Evolutionary conservation across 2,329 filamentous ascomycete species (phyloP).

Genomic region (Erysiphe neolycopersici): DNA sequence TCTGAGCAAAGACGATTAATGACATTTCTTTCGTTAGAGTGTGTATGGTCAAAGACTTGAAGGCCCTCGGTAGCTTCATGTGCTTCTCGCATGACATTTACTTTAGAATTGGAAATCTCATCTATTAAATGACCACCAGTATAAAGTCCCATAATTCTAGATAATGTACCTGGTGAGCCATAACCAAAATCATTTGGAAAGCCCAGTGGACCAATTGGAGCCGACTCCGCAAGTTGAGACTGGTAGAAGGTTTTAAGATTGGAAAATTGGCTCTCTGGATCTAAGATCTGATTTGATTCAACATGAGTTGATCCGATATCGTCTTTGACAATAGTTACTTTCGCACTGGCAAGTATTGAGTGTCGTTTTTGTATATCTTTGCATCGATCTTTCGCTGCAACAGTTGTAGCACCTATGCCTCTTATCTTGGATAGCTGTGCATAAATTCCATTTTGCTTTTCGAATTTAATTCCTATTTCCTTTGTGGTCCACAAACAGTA

Average conservation of each 20-base stretch:
- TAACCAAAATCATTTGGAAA: slow-evolving; percentile 27
- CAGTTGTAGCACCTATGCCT: slow-evolving; percentile 26
- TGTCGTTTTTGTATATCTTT: slow-evolving; percentile 9
- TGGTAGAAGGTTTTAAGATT: slow-evolving; percentile 62
- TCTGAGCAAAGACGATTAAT: slow-evolving; percentile 27
- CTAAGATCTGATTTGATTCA: slow-evolving; percentile 17
- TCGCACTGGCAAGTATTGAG: slow-evolving; percentile 5
- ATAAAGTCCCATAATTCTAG: slow-evolving; percentile 80
- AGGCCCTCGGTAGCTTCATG: slow-evolving; percentile 44
- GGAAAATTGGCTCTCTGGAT: slow-evolving; percentile 43
- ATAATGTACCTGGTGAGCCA: slow-evolving; percentile 54
- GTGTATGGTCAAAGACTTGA: slow-evolving; percentile 27
- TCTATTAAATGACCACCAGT: slow-evolving; percentile 33
- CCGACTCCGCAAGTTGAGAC: slow-evolving; percentile 40
- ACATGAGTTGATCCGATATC: slow-evolving; percentile 15
- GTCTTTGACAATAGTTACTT: slow-evolving; percentile 11
- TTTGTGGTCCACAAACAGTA: slow-evolving; percentile 85
- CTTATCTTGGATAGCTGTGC: slow-evolving; percentile 49
- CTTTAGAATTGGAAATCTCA: slow-evolving; percentile 39
- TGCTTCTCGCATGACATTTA: slow-evolving; percentile 59
- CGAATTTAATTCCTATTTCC: slow-evolving; percentile 75
- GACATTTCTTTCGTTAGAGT: slow-evolving; percentile 26
- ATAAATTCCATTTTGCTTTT: slow-evolving; percentile 66
- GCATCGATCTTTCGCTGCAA: slow-evolving; percentile 19
- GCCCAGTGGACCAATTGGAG: slow-evolving; percentile 25